A percentile compares a stretch with the other conserved stretches of the same genome.
phyloP scores from a whole-genome alignment of 768 basidiomycete genomes.

The Dentipellis sp. region DNA sequence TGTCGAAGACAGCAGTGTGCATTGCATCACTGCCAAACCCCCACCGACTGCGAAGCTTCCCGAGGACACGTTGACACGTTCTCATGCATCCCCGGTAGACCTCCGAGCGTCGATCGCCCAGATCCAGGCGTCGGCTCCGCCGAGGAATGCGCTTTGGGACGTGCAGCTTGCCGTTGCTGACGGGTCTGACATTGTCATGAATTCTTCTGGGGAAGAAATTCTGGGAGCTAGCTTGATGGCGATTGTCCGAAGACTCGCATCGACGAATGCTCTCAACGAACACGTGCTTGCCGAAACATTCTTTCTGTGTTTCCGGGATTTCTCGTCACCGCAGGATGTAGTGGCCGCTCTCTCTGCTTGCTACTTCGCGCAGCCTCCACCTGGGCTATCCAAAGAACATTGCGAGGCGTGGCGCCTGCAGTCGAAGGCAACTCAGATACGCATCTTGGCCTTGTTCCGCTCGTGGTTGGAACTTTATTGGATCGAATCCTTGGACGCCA shows the following conservation, averaged over 20 bases:
- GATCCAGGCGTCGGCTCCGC: neutral
- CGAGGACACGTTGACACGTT: neutral
- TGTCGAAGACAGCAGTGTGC: neutral
- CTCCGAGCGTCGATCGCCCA: neutral
- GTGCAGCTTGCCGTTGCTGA: neutral
- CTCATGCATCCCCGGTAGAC: neutral
- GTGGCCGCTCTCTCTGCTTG: constrained; percentile 26
- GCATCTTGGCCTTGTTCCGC: neutral
- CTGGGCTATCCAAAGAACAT: constrained; percentile 16
- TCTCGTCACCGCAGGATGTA: constrained; percentile 41
- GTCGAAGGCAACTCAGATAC: constrained; percentile 24
- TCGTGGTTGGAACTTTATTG: constrained; percentile 3
- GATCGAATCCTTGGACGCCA: constrained; percentile 31
- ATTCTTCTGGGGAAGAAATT: neutral
- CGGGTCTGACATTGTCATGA: neutral
- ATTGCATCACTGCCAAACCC: too few species aligned
- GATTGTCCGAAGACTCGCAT: neutral
- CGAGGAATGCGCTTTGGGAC: neutral
- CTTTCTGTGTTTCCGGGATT: constrained; percentile 66
- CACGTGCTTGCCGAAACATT: constrained; percentile 40
- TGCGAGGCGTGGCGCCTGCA: constrained; percentile 48
- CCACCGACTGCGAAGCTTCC: neutral
- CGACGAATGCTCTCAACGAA: neutral
- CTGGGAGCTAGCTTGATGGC: neutral
- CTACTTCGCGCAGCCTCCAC: constrained; percentile 15